These are phyloP conservation scores for Rhodotorula paludigena DNA, from an alignment of 768 basidiomycete species.

Conservation along the genomic window DNA sequence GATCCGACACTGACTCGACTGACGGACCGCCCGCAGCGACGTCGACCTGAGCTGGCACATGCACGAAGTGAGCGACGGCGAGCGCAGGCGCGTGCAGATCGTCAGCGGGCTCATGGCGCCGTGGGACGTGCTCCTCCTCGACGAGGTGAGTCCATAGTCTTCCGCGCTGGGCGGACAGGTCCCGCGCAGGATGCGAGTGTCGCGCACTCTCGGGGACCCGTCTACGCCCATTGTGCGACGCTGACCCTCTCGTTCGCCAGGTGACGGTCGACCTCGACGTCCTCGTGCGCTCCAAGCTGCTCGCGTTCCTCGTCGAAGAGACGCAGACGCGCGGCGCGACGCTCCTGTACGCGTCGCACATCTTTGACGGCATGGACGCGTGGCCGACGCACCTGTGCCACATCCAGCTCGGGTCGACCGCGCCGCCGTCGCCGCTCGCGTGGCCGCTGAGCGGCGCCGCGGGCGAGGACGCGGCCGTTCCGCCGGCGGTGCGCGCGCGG, in stretches of 20 bases:
- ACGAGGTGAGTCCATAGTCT: constrained; percentile 78
- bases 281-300: constrained; percentile 83
- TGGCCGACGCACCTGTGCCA: constrained; percentile 93
- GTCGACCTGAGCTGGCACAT: constrained; percentile 93
- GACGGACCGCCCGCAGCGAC: constrained; percentile 31
- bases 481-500: constrained; percentile 18
- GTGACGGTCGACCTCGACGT: constrained; percentile 97
- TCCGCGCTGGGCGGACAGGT: no score
- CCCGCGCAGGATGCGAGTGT: no score
- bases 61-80: constrained; percentile 94
- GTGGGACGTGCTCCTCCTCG: constrained; percentile 87
- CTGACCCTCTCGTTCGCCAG: no score
- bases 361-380: constrained; percentile 83
- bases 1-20: no score
- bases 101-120: constrained; percentile 92
- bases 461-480: constrained; percentile 7
- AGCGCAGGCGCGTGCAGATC: constrained; percentile 85
- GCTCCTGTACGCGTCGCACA: constrained; percentile 68
- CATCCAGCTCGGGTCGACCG: constrained; percentile 75
- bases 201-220: no score
- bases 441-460: constrained; percentile 60
- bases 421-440: constrained; percentile 58
- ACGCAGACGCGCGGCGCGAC: constrained; percentile 74
- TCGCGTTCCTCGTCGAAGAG: constrained; percentile 78
- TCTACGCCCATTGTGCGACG: no score